A percentile compares a stretch with the other conserved stretches of the same genome.
Evolutionary conservation across 345 rosid genomes (phyloP).

Genomic region (Brassica rapa): DNA sequence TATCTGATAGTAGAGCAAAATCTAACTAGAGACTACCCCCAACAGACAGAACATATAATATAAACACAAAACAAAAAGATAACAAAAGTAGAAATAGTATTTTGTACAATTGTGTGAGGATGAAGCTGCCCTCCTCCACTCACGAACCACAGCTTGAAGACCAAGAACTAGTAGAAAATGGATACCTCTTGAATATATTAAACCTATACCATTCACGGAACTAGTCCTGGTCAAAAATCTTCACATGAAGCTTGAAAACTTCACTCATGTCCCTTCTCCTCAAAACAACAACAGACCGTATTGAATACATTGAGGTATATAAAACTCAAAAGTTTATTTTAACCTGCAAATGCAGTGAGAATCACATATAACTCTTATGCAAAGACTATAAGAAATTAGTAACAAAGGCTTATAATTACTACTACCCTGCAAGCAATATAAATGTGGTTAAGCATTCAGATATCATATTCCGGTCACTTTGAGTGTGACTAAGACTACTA

Average conservation of each 20-base stretch:
- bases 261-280: constrained; percentile 25
- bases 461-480: background rate
- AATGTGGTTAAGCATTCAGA: background rate
- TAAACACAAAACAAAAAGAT: background rate
- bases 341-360: constrained; percentile 21
- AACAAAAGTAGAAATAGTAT: background rate
- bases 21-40: background rate
- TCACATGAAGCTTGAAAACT: constrained; percentile 7
- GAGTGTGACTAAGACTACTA: background rate
- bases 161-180: constrained; percentile 15
- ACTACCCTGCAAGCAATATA: background rate
- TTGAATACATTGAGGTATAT: constrained; percentile 6
- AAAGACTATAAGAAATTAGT: background rate
- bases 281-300: constrained; percentile 27
- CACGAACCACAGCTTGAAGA: constrained; percentile 2
- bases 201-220: constrained; percentile 18
- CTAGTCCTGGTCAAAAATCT: constrained; percentile 22
- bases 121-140: background rate
- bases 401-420: background rate
- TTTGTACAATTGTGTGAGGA: constrained; percentile 4
- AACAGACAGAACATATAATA: constrained; percentile 15
- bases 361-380: constrained; percentile 8
- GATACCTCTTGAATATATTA: background rate
- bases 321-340: constrained; percentile 13
- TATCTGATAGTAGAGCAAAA: constrained; percentile 1